These are phyloP conservation scores for Beauveria rudraprayagi DNA, from an alignment of 2,329 filamentous ascomycete genomes.

Conservation along the genomic window DNA sequence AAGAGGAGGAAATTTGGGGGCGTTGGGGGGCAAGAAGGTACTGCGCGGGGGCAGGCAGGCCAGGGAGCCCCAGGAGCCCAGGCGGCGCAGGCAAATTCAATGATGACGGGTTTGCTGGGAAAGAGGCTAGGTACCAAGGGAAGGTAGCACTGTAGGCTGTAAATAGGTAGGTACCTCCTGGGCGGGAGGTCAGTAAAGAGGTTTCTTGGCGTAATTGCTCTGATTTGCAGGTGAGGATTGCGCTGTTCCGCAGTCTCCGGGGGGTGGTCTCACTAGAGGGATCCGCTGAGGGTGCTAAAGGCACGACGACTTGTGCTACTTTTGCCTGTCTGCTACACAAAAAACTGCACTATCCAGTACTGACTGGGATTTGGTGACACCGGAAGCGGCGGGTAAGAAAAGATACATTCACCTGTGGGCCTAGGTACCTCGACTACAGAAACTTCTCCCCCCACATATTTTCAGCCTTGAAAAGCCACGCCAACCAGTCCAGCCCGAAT, in stretches of 20 bases:
- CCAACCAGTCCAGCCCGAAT: not conserved
- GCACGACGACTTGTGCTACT: conserved; percentile 4
- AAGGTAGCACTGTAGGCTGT: too few species aligned
- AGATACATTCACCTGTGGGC: conserved; percentile 5
- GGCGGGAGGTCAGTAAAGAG: too few species aligned
- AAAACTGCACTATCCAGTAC: not conserved
- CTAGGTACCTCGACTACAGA: conserved; percentile 4
- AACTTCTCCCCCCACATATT: not conserved
- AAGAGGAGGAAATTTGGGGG: conserved; percentile 8
- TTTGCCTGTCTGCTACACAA: not conserved
- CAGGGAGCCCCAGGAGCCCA: not conserved
- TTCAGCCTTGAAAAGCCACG: not conserved
- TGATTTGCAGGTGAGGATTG: not conserved
- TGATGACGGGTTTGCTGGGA: not conserved
- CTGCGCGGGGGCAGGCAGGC: not conserved
- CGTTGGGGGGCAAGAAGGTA: not conserved
- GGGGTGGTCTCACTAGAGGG: not conserved
- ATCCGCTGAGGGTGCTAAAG: not conserved
- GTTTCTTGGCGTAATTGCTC: not conserved
- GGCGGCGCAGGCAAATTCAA: not conserved
- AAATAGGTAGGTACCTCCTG: too few species aligned
- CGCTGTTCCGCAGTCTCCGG: not conserved
- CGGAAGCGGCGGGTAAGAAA: conserved; percentile 5
- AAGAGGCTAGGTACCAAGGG: not conserved
- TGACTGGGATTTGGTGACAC: not conserved